Evolutionary conservation across 1,284 basidiomycete genomes (phyloP), one percentile per base, ranked within the genome.

Genomic region (Moesziomyces antarcticus): DNA sequence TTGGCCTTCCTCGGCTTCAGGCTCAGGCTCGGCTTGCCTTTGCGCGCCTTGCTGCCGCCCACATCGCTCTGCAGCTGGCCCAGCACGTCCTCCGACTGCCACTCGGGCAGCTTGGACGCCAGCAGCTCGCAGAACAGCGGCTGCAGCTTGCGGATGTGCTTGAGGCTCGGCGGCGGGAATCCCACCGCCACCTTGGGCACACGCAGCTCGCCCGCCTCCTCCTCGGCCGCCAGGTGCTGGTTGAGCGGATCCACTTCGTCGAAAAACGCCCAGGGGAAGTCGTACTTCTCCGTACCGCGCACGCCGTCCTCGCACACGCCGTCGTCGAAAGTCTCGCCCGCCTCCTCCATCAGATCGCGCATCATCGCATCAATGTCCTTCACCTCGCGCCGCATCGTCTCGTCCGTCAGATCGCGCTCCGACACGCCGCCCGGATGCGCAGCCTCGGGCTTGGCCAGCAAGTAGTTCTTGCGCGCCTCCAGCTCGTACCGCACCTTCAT

Each of bases 401-500:
- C 50, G 27, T 68, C 58, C 6, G 69, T 74, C 20, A 80, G 14
- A 41, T 78, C 64, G 3, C 47, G 25, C 42, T 73, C 72, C 37
- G 59, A 70, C n/a, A 82, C 65, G 11, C 75, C 78, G 16, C 59
- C 63, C 1, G 55, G 45, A 20, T 71, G 58, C 14, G 65, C 67
- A 7, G 71, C 76, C 22, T 75, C 78, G n/a, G 64, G 71, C 4
- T 56, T 56, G n/a, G 68, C 73, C 4, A 82, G 64, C 22, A 84
- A 57, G 55, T 73, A 82, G 57, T 80, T 77, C 53, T 77, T 75
- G 42, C 82, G 73, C 43, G 72, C 60, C 47, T 82, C 77, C 5
- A 84, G 68, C 61, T 82, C 82, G 75, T 77, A 81, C 20, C 81
- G 73, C 51, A 84, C 79, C 65, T 84, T 84, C 25, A 43, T 65